A percentile compares a stretch with the other conserved stretches of the same genome.
phyloP scores from a whole-genome alignment of 2,329 filamentous ascomycete genomes.

The Clonostachys solani region DNA sequence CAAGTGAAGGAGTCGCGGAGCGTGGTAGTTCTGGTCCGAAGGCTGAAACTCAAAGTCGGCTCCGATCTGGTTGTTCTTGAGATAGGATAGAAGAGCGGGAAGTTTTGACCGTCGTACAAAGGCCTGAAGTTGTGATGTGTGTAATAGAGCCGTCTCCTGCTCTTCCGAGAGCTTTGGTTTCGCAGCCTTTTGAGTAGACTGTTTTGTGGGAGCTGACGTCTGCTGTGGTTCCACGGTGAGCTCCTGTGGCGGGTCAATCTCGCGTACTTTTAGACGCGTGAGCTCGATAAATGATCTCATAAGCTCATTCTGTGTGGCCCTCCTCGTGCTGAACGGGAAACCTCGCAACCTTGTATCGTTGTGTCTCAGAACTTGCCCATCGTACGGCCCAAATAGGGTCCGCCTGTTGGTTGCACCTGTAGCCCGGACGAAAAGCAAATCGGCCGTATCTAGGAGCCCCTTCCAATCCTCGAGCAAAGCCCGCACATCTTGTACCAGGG shows the following conservation, averaged over 20 bases:
- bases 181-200: conserved; percentile 40
- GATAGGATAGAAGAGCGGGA: conserved; percentile 79
- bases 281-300: conserved; percentile 94
- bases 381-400: conserved; percentile 87
- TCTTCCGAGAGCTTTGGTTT: conserved; percentile 71
- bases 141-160: conserved; percentile 75
- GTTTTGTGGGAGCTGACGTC: conserved; percentile 20
- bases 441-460: conserved; percentile 74
- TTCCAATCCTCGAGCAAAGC: conserved; percentile 82
- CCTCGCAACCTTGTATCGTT: conserved; percentile 79
- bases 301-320: conserved; percentile 89
- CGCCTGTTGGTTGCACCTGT: conserved; percentile 82
- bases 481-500: conserved; percentile 83
- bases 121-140: conserved; percentile 85
- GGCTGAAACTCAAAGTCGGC: conserved; percentile 75
- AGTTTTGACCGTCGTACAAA: conserved; percentile 87
- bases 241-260: conserved; percentile 54
- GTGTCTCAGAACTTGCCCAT: conserved; percentile 74
- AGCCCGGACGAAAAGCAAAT: conserved; percentile 84
- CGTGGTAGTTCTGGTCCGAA: conserved; percentile 68
- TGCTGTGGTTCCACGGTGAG: conserved; percentile 24
- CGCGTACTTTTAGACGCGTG: conserved; percentile 80
- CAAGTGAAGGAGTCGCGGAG: conserved; percentile 79
- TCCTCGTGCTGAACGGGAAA: conserved; percentile 88
- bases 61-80: conserved; percentile 69